These are phyloP conservation scores for Torulaspora maleeae DNA, from an alignment of 805 yeast genomes.

Conservation along the genomic window DNA sequence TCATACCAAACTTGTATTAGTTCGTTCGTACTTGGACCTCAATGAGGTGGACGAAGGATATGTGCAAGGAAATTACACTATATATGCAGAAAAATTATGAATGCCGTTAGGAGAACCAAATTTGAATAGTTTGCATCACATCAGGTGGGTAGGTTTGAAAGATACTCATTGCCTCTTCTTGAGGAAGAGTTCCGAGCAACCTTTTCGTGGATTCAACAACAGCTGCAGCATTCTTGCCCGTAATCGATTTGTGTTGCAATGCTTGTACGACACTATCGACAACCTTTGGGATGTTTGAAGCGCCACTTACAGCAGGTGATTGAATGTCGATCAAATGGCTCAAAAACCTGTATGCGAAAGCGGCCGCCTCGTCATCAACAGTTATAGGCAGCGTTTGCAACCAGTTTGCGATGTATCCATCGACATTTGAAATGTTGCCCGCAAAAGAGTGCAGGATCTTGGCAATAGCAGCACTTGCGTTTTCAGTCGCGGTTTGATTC, in stretches of 20 bases:
- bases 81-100: conserved; percentile 4
- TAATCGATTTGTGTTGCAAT: conserved; percentile 57
- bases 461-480: conserved; percentile 76
- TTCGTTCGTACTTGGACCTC: background rate
- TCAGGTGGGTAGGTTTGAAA: conserved; percentile 60
- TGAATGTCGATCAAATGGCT: conserved; percentile 63
- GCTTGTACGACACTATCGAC: conserved; percentile 73
- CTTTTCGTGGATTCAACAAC: conserved; percentile 60
- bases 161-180: conserved; percentile 59
- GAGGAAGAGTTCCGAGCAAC: conserved; percentile 61
- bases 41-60: background rate
- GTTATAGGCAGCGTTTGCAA: conserved; percentile 72
- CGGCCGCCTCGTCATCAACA: conserved; percentile 85
- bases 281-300: conserved; percentile 50
- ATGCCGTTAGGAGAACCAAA: conserved; percentile 45
- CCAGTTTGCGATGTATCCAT: conserved; percentile 70
- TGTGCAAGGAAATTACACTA: conserved; percentile 2
- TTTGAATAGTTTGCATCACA: conserved; percentile 54
- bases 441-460: conserved; percentile 68
- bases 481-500: conserved; percentile 82
- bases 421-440: conserved; percentile 53
- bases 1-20: background rate
- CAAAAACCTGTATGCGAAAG: conserved; percentile 72
- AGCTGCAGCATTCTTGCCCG: conserved; percentile 66
- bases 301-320: conserved; percentile 52